phyloP scores from a whole-genome alignment of 129 eudicot species.

The Flaveria ramosissima region DNA sequence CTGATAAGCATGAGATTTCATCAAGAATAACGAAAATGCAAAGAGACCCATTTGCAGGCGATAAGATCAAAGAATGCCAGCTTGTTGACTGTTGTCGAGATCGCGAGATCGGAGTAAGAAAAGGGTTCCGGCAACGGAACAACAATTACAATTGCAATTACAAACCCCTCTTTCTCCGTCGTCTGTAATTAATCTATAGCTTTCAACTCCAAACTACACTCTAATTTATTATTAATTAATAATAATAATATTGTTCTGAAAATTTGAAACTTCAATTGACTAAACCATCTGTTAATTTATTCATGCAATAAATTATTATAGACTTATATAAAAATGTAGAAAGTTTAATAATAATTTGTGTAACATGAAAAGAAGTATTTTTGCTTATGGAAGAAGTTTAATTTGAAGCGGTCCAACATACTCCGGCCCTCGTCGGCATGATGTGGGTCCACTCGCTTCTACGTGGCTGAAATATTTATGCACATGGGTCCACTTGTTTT shows the following conservation, averaged over 20 bases:
- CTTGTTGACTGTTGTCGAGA: constrained; percentile 26
- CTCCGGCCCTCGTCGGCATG: constrained; percentile 15
- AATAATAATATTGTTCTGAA: not conserved
- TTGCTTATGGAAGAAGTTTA: constrained; percentile 24
- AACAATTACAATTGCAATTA: not conserved
- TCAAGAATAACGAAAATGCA: constrained; percentile 28
- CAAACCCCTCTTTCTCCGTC: constrained; percentile 36
- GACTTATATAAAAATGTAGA: too few relatives aligned
- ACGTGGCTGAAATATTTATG: constrained; percentile 1
- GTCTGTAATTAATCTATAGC: too few relatives aligned
- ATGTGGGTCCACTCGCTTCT: constrained; percentile 18
- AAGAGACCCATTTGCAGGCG: constrained; percentile 21
- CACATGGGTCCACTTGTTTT: constrained; percentile 22
- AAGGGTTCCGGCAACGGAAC: constrained; percentile 29
- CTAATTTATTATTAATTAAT: not conserved
- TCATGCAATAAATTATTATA: not conserved
- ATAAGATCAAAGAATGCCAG: constrained; percentile 40
- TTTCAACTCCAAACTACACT: not conserved
- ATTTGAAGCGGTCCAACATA: constrained; percentile 27
- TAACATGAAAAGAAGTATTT: constrained; percentile 8
- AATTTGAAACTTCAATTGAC: not conserved
- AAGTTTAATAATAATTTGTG: not conserved
- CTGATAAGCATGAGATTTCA: constrained; percentile 12
- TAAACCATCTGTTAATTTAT: not conserved
- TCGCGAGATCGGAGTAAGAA: constrained; percentile 6